phyloP scores from a whole-genome alignment of 306 rosid species.

The Amphicarpaea edgeworthii region DNA sequence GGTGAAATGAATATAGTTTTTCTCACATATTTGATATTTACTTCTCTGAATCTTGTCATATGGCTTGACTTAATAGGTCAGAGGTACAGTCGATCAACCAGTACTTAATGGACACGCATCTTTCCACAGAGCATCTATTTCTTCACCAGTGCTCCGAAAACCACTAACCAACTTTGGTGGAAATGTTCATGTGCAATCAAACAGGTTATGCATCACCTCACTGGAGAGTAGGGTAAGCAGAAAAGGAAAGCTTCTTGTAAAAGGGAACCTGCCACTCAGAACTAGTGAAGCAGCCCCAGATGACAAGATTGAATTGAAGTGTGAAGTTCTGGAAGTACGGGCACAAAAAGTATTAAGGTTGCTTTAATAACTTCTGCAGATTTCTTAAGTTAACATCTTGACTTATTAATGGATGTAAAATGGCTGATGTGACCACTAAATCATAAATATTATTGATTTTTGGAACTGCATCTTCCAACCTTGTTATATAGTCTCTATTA shows the following conservation, averaged over 20 bases:
- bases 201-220: conserved; percentile 87
- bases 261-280: conserved; percentile 96
- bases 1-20: conserved; percentile 46
- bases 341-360: conserved; percentile 87
- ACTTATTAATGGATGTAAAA: conserved; percentile 29
- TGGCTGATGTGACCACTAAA: conserved; percentile 18
- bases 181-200: conserved; percentile 85
- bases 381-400: conserved; percentile 31
- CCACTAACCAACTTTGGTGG: conserved; percentile 94
- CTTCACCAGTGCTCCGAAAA: conserved; percentile 87
- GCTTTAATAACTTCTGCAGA: conserved; percentile 31
- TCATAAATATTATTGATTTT: not conserved
- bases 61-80: conserved; percentile 66
- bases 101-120: conserved; percentile 88
- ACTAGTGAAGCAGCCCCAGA: conserved; percentile 83
- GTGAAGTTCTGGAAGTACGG: conserved; percentile 88
- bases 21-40: conserved; percentile 38
- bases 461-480: not conserved
- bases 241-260: conserved; percentile 86
- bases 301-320: conserved; percentile 89
- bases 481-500: conserved; percentile 4
- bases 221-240: conserved; percentile 92
- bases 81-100: conserved; percentile 94
- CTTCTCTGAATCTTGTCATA: conserved; percentile 23
- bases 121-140: conserved; percentile 91